Conservation (phyloP, 768 basidiomycete species). For the Lactifluus hygrophoroides region DNA sequence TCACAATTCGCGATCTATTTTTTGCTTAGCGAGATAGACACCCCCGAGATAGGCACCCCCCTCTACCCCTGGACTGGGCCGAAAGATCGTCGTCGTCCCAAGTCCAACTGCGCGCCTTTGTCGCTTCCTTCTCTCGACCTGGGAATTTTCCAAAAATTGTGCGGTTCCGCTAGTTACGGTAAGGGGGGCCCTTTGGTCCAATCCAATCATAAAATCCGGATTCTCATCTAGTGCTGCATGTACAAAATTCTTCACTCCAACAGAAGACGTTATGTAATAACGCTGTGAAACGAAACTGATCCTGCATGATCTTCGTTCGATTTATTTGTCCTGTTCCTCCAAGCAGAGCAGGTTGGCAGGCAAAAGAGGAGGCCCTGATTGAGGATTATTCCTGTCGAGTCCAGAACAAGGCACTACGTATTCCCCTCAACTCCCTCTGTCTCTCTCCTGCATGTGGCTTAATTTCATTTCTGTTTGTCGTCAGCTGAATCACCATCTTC, state of each 20-base stretch:
- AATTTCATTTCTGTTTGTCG: not conserved
- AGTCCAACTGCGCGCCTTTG: too few relatives aligned
- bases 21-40: not conserved
- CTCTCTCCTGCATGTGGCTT: not conserved
- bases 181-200: too few relatives aligned
- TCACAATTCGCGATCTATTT: too few relatives aligned
- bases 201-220: too few relatives aligned
- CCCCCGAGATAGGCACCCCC: too few relatives aligned
- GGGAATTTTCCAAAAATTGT: too few relatives aligned
- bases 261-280: not conserved
- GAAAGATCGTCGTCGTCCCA: too few relatives aligned
- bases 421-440: not conserved
- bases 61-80: too few relatives aligned
- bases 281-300: not conserved
- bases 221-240: not conserved
- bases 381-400: not conserved
- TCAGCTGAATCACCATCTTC: not conserved
- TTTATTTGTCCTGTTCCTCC: constrained; percentile 5
- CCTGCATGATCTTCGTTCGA: constrained; percentile 1
- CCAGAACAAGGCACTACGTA: not conserved
- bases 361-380: not conserved
- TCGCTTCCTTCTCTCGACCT: too few relatives aligned
- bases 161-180: not conserved
- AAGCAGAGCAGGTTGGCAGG: too few relatives aligned
- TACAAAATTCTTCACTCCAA: not conserved